These are phyloP conservation scores for Cryomyces antarcticus DNA, from an alignment of 495 filamentous ascomycete genomes.

Conservation along the genomic window DNA sequence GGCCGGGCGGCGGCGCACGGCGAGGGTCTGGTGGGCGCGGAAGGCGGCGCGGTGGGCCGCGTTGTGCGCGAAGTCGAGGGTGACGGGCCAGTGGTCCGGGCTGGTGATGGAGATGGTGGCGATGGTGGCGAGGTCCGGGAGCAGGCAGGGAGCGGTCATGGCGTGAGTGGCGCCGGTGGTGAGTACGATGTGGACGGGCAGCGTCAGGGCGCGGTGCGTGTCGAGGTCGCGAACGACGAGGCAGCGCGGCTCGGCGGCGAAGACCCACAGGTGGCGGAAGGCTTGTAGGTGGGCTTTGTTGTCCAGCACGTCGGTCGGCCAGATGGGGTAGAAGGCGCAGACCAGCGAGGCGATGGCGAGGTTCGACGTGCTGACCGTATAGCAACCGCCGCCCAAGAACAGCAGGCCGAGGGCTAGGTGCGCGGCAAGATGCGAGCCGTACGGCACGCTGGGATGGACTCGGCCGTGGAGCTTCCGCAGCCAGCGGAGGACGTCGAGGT, in stretches of 20 bases:
- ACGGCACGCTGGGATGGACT: slow-evolving; percentile 65
- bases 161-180: slow-evolving; percentile 22
- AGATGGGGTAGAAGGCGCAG: slow-evolving; percentile 85
- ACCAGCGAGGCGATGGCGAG: slow-evolving; percentile 69
- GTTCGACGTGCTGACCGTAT: slow-evolving; percentile 80
- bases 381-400: slow-evolving; percentile 78
- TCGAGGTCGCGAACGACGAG: slow-evolving; percentile 69
- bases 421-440: slow-evolving; percentile 79
- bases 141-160: slow-evolving; percentile 43
- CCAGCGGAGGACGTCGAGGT: slow-evolving; percentile 72
- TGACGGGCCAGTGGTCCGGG: slow-evolving; percentile 66
- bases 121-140: slow-evolving; percentile 60
- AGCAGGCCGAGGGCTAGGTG: slow-evolving; percentile 84
- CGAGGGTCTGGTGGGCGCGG: slow-evolving; percentile 52
- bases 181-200: slow-evolving; percentile 43
- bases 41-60: slow-evolving; percentile 49
- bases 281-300: slow-evolving; percentile 90
- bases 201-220: slow-evolving; percentile 52
- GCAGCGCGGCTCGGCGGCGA: slow-evolving; percentile 79
- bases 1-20: slow-evolving; percentile 57
- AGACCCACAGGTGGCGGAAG: slow-evolving; percentile 92
- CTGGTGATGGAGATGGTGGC: slow-evolving; percentile 42
- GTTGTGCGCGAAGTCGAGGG: slow-evolving; percentile 54
- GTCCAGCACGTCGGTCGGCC: slow-evolving; percentile 71
- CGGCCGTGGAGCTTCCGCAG: slow-evolving; percentile 74